phyloP scores from a whole-genome alignment of 768 basidiomycete species.

The Psilocybe sp. region DNA sequence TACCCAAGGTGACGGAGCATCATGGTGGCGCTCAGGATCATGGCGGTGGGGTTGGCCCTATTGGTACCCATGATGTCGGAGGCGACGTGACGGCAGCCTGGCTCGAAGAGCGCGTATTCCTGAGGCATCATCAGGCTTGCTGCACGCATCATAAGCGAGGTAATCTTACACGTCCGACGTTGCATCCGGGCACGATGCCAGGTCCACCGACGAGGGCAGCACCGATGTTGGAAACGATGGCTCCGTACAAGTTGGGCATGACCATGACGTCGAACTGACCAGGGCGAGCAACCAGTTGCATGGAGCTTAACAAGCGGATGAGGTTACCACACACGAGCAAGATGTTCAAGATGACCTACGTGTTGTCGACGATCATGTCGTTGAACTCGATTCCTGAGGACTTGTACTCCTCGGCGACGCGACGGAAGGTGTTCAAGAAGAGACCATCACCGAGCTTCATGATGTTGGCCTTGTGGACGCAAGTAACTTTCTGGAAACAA shows the following conservation, averaged over 20 bases:
- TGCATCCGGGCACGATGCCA: conserved; percentile 96
- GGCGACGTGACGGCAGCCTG: conserved; percentile 94
- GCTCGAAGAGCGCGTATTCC: conserved; percentile 98
- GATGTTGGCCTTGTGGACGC: conserved; percentile 99
- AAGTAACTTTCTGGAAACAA: conserved; percentile 86
- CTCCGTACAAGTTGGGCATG: conserved; percentile 96
- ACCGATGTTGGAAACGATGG: conserved; percentile 97
- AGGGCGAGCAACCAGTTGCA: conserved; percentile 97
- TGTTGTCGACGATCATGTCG: conserved; percentile 99
- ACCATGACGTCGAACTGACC: conserved; percentile 99
- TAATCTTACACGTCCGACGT: conserved; percentile 79
- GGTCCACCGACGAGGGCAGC: conserved; percentile 98
- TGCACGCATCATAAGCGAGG: neutral
- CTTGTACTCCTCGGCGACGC: conserved; percentile 95
- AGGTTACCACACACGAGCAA: neutral
- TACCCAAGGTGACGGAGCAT: conserved; percentile 96
- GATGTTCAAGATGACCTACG: conserved; percentile 45
- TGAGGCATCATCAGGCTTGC: conserved; percentile 25
- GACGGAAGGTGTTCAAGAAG: conserved; percentile 97
- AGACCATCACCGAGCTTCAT: conserved; percentile 99
- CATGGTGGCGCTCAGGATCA: conserved; percentile 97
- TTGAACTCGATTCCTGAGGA: conserved; percentile 88
- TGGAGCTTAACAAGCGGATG: conserved; percentile 55
- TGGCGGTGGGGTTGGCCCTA: conserved; percentile 95
- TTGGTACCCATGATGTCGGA: conserved; percentile 96